Evolutionary conservation across 2,329 filamentous ascomycete genomes (phyloP), one percentile per base, ranked within the genome.

Genomic region (Microdochium paspali): DNA sequence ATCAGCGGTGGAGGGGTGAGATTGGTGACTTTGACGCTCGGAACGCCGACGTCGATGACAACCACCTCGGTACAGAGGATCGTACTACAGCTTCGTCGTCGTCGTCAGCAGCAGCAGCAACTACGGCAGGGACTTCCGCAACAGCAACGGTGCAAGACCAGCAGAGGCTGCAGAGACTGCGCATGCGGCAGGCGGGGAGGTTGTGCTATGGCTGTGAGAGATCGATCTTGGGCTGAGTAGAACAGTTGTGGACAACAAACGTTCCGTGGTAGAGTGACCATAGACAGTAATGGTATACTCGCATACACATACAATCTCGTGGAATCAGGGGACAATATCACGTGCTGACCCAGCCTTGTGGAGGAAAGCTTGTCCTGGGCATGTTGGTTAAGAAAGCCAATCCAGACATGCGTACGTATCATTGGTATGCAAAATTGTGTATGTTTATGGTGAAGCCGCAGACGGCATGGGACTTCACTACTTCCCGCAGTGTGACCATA

Each of bases 141-240:
- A n/a, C n/a, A n/a, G n/a, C 12, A 54, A 50, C 24, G 49, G 52
- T 55, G 48, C 45, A 44, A 48, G 20, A 15, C 25, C 40, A 39
- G 4, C 44, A 25, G 12, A 10, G 44, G 4, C 52, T 50, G 47
- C 56, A 60, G 21, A 62, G 44, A 3, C 52, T 50, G 47, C 56
- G 60, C 21, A 62, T 61, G 24, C 51, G 53, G 46, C 51, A 56
- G 49, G 46, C 56, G 31, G 56, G 56, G 52, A 65, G 64, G 48
- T 61, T 89, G 40, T 90, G 86, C 60, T 88, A 90, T 66, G 87
- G 85, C 13, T 90, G 86, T 61, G 80, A 80, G 58, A 76, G 84
- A 59, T 83, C 83, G 44, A 69, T 80, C 44, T 67, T 72, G 46
- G 75, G 74, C 47, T 81, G 62, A 21, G 10, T 35, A 15, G 15